Percentiles rank a stretch among this genome's conserved stretches.
Evolutionary conservation across 768 basidiomycete genomes (phyloP).

Genomic region (Calocera viscosa): DNA sequence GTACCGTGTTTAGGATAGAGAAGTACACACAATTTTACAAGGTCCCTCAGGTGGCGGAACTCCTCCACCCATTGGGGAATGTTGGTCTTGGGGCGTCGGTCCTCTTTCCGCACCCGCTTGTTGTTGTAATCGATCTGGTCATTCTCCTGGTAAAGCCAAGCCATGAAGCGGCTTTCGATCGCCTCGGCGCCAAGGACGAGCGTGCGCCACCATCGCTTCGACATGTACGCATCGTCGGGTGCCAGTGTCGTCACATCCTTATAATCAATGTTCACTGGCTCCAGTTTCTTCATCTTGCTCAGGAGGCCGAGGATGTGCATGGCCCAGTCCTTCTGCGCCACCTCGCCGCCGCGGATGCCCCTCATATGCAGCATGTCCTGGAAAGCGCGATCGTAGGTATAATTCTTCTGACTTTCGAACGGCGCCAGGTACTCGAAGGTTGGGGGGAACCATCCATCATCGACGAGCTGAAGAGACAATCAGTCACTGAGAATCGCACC

Average conservation of each 20-base stretch:
- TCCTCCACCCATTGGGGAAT: neutral
- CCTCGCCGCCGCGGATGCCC: neutral
- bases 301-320: neutral
- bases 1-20: neutral
- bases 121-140: neutral
- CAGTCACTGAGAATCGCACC: neutral
- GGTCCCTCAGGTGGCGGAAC: neutral
- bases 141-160: neutral
- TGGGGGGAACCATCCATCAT: conserved; percentile 1
- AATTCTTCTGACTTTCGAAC: neutral
- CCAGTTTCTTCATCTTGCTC: neutral
- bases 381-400: neutral
- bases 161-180: neutral
- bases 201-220: neutral
- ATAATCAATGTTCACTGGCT: neutral
- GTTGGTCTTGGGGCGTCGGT: neutral
- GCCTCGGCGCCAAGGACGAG: neutral
- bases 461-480: neutral
- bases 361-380: neutral
- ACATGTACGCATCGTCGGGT: neutral
- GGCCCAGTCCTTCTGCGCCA: neutral
- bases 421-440: neutral
- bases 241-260: neutral
- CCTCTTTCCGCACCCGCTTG: neutral
- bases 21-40: neutral